These are phyloP conservation scores for Russula olivacea DNA, from an alignment of 768 basidiomycete genomes.

Conservation along the genomic window DNA sequence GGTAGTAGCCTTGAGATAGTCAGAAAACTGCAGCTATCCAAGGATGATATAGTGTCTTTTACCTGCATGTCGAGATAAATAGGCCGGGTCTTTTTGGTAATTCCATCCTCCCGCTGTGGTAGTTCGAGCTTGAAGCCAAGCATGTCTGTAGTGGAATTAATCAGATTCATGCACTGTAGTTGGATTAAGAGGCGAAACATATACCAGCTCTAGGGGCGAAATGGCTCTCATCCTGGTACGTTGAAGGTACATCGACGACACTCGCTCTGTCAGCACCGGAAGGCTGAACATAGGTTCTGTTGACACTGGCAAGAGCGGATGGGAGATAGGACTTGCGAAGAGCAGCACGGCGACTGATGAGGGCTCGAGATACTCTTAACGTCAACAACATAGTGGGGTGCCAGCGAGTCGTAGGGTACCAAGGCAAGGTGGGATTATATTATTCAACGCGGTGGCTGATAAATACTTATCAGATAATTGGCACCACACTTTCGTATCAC, in stretches of 20 bases:
- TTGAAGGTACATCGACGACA: slow-evolving; percentile 73
- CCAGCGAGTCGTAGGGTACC: neutral
- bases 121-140: slow-evolving; percentile 78
- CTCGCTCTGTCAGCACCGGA: slow-evolving; percentile 78
- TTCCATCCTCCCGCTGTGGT: slow-evolving; percentile 50
- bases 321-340: slow-evolving; percentile 30
- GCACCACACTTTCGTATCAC: neutral
- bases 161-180: neutral
- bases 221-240: slow-evolving; percentile 62
- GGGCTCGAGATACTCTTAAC: slow-evolving; percentile 46
- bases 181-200: neutral
- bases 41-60: neutral
- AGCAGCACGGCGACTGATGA: slow-evolving; percentile 26
- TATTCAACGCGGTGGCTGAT: slow-evolving; percentile 1
- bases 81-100: slow-evolving; percentile 64
- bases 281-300: slow-evolving; percentile 70
- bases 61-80: slow-evolving; percentile 99
- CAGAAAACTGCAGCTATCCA: neutral
- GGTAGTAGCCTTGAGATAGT: slow-evolving; percentile 72
- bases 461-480: slow-evolving; percentile 24
- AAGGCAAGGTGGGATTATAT: neutral
- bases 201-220: slow-evolving; percentile 68
- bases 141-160: slow-evolving; percentile 54
- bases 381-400: slow-evolving; percentile 50
- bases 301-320: slow-evolving; percentile 23